Base-by-base conservation (phyloP, 768 basidiomycete species). In the Cubamyces sp. region DNA sequence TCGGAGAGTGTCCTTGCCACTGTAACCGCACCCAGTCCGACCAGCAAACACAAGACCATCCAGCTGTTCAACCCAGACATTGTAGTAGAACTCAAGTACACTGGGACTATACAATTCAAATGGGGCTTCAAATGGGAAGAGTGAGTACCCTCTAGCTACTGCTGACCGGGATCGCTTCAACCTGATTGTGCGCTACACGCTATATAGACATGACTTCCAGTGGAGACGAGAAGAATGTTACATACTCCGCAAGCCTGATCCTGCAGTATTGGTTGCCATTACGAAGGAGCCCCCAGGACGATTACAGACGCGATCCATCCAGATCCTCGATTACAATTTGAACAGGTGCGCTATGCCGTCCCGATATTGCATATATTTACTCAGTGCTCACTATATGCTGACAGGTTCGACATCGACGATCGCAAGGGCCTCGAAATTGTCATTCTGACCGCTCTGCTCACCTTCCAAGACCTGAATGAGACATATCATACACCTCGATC, bases 201-300 rank as follows among this genome's bases (percentile, higher is more conserved):
- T 40, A 26, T 1, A 18, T 68, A 94, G 92, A 40, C 88, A 94
- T 63, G 85, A 88, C 45, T 92, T 91, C 64, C 92, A 93, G 69
- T 94, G 92, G 92, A 90, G 85, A 69, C 82, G 88, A 46, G 91
- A 92, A 70, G 88, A 89, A 66, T 93, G 91, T 74, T 93, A 81
- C 73, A 84, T 94, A 74, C 73, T 93, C 45, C 84, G 92, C 21
- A 93, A 93, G 70, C 92, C 92, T 9, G 92, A 94, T 66, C 92
- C 92, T 6, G 89, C 92, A 4, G 91, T 94, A 1, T 82, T 93
- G 11, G 87, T 94, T 14, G 91, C 91, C 0, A 80, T 92, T 28
- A 92, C 90, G 2, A 92, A 88, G 69, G 92, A 92, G 62, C 82
- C 86, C 1, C 78, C 85, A 2, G 87, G 88, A 7, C 79, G 84